Evolutionary conservation across 257 asterid genomes (phyloP).

Genomic region (Anisodus acutangulus): DNA sequence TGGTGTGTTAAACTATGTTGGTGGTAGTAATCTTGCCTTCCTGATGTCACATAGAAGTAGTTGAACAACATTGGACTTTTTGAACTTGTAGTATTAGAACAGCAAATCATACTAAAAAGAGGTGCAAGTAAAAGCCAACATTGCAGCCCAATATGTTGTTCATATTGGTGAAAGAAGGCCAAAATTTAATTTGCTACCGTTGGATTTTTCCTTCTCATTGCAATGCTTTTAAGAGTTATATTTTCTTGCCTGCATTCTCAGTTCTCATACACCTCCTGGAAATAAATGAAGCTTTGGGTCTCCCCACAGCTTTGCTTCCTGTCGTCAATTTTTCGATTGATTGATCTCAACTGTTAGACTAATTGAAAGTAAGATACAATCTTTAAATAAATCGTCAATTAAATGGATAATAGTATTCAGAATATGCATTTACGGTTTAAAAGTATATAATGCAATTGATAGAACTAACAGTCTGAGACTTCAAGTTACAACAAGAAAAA

Average conservation of each 20-base stretch:
- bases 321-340: not conserved
- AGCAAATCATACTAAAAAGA: not conserved
- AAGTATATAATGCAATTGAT: not conserved
- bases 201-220: not conserved
- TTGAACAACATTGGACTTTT: not conserved
- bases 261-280: not conserved
- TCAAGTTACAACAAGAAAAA: not conserved
- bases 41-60: constrained; percentile 19
- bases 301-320: not conserved
- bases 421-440: not conserved
- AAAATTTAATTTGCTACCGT: not conserved
- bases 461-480: not conserved
- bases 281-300: not conserved
- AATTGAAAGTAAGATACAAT: not conserved
- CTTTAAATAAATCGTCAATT: not conserved
- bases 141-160: not conserved
- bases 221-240: not conserved
- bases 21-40: not conserved
- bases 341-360: not conserved
- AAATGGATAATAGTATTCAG: not conserved
- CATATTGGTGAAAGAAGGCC: constrained; percentile 3
- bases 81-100: not conserved
- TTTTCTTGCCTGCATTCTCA: not conserved
- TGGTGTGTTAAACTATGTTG: not conserved
- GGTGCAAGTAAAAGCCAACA: not conserved